A percentile compares a stretch with the other conserved stretches of the same genome.
phyloP scores from a whole-genome alignment of 306 rosid genomes.

The Crataegus laevigata region DNA sequence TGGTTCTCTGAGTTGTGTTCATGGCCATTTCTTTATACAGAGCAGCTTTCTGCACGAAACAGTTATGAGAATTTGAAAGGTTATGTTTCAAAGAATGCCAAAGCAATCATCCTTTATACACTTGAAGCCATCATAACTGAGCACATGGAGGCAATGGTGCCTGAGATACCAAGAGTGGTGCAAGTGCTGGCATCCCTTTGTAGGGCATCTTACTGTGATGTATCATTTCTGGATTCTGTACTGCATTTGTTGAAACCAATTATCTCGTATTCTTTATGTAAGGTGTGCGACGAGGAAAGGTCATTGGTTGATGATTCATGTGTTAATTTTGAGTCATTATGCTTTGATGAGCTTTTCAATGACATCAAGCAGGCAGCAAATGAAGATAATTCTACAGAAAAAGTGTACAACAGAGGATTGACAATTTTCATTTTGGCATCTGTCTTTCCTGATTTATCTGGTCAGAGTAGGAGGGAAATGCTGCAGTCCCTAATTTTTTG shows the following conservation, averaged over 20 bases:
- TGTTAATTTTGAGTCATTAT: conserved; percentile 72
- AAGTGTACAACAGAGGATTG: conserved; percentile 47
- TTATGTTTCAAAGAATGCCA: conserved; percentile 78
- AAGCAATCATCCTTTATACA: conserved; percentile 65
- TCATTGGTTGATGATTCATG: conserved; percentile 52
- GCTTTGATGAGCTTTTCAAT: conserved; percentile 62
- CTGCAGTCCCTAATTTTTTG: conserved; percentile 52
- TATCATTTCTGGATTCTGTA: conserved; percentile 74
- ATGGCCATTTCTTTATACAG: conserved; percentile 52
- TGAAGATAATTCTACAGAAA: conserved; percentile 31
- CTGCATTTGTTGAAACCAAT: conserved; percentile 68
- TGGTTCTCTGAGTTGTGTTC: conserved; percentile 86
- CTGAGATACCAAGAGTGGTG: conserved; percentile 80
- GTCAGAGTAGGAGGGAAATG: conserved; percentile 57
- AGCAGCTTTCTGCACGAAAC: conserved; percentile 29
- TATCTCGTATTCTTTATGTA: conserved; percentile 69
- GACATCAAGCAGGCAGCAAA: conserved; percentile 43
- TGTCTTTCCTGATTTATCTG: conserved; percentile 65
- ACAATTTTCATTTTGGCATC: conserved; percentile 81
- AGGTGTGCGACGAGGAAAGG: conserved; percentile 60
- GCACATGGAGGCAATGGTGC: conserved; percentile 90
- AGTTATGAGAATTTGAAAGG: conserved; percentile 49
- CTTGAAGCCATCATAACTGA: conserved; percentile 76
- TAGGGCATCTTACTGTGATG: conserved; percentile 73
- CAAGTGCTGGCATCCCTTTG: conserved; percentile 79